Conservation (phyloP, 257 asterid species). For the Nicotiana undulata region DNA sequence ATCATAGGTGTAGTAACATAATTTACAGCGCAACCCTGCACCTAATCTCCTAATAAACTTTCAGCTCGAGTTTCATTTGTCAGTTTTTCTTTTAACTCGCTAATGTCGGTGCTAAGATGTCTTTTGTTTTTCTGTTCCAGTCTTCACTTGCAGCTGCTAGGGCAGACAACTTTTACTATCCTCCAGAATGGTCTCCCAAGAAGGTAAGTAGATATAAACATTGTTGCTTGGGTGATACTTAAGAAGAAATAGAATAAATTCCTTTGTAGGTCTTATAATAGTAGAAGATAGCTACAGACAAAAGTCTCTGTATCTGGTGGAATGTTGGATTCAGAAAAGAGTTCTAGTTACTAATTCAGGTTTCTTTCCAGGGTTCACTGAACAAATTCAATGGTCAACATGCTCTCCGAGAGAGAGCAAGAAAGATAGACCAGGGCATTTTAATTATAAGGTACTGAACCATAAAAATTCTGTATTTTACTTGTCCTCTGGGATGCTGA, state of each 20-base stretch:
- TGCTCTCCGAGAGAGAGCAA: conserved; percentile 95
- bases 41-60: neutral
- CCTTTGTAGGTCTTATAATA: no score
- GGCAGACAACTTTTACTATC: conserved; percentile 95
- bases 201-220: conserved; percentile 36
- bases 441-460: conserved; percentile 72
- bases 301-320: neutral
- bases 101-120: neutral
- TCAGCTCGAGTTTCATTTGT: neutral
- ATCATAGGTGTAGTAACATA: neutral
- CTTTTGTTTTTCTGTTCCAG: conserved; percentile 44
- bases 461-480: neutral
- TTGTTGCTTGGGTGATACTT: neutral
- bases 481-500: neutral
- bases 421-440: conserved; percentile 92
- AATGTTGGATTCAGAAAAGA: neutral
- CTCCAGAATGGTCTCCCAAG: conserved; percentile 99
- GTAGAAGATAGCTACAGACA: no score
- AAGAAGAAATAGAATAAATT: no score
- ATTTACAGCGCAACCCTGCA: neutral
- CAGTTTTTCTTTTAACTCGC: neutral
- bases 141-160: conserved; percentile 97
- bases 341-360: neutral
- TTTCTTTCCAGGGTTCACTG: conserved; percentile 62
- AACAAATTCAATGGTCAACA: conserved; percentile 95